Percentiles rank a stretch among this genome's conserved stretches.
These are phyloP conservation scores for Tolypocladium amazonense DNA, from an alignment of 2,329 filamentous ascomycete genomes.

Conservation along the genomic window DNA sequence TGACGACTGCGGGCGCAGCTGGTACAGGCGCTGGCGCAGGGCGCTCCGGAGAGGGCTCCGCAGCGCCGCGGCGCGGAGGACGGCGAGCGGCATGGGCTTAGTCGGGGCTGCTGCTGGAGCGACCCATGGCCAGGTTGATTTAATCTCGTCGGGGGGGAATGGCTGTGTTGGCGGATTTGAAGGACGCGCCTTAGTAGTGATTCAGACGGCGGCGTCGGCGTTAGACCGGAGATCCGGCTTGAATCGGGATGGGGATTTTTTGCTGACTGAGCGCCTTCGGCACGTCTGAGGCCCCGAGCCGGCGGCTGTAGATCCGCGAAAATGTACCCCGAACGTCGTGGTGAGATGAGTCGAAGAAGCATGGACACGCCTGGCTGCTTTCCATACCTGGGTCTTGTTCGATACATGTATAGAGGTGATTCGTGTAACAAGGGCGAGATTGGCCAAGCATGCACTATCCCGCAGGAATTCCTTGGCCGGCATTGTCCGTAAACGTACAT, in stretches of 20 bases:
- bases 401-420: background rate
- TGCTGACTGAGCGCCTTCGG: background rate
- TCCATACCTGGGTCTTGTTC: background rate
- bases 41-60: background rate
- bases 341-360: background rate
- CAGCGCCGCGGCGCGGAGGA: background rate
- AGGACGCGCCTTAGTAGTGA: background rate
- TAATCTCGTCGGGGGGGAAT: background rate
- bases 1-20: background rate
- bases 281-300: background rate
- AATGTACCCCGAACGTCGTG: no score
- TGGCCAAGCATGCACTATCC: background rate
- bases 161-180: background rate
- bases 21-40: background rate
- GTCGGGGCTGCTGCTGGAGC: background rate
- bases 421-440: background rate
- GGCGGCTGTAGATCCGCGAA: background rate
- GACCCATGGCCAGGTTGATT: background rate
- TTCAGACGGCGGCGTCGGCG: background rate
- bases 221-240: constrained; percentile 1
- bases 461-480: background rate
- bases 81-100: background rate
- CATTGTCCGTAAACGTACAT: no score
- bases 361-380: background rate
- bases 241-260: background rate